phyloP scores from a whole-genome alignment of 2,329 filamentous ascomycete species.

The Fusarium graminum region DNA sequence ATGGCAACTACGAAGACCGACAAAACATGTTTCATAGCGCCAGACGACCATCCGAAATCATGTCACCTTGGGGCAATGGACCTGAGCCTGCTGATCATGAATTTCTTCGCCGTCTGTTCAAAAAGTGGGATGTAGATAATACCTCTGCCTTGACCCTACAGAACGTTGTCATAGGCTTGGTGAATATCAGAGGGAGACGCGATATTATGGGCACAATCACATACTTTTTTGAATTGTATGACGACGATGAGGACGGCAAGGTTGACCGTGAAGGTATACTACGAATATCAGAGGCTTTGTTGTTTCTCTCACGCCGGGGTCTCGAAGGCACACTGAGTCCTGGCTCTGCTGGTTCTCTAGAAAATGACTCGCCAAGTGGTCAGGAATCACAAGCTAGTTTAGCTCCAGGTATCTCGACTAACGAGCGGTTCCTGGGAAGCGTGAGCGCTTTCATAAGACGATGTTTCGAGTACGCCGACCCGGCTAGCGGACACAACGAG shows the following conservation, averaged over 20 bases:
- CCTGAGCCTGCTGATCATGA: constrained; percentile 89
- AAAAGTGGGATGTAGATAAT: constrained; percentile 86
- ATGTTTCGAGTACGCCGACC: constrained; percentile 98
- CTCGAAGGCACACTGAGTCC: constrained; percentile 80
- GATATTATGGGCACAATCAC: constrained; percentile 99
- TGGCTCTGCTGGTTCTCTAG: constrained; percentile 69
- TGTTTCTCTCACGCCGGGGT: constrained; percentile 92
- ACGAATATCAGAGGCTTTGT: constrained; percentile 90
- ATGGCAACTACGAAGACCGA: constrained; percentile 62
- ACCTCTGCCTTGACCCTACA: constrained; percentile 85
- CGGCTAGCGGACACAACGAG: constrained; percentile 71
- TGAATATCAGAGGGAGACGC: constrained; percentile 89
- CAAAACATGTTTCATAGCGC: constrained; percentile 72
- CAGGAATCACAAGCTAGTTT: constrained; percentile 56
- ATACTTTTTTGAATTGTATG: constrained; percentile 98
- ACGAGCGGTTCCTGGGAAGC: constrained; percentile 90
- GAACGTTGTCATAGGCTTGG: constrained; percentile 91
- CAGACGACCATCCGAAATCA: constrained; percentile 59
- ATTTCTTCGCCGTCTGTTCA: constrained; percentile 89
- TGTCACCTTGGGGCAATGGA: constrained; percentile 68
- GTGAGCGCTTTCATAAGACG: constrained; percentile 95
- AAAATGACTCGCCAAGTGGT: constrained; percentile 51
- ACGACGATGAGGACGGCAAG: constrained; percentile 89
- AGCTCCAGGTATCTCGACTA: constrained; percentile 71
- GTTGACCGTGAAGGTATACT: constrained; percentile 96